Evolutionary conservation across 2,329 filamentous ascomycete genomes (phyloP).

Genomic region (Huntiella abstrusa): DNA sequence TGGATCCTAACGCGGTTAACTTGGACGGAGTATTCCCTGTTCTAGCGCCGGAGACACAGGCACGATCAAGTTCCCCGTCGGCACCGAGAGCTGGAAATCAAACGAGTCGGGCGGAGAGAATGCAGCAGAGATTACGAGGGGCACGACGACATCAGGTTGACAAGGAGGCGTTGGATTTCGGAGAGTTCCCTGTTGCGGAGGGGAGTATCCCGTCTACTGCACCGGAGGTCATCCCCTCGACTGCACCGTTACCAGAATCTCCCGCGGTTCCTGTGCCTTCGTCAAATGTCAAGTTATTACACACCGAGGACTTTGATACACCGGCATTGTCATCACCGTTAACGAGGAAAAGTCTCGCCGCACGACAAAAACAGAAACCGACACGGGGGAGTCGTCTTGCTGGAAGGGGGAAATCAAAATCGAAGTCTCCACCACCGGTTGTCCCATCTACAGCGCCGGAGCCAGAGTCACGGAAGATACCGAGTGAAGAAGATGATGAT

Average conservation of each 20-base stretch:
- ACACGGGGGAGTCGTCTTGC: no score
- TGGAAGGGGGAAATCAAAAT: no score
- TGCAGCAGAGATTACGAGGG: slow-evolving; percentile 46
- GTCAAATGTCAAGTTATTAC: not conserved
- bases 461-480: slow-evolving; percentile 14
- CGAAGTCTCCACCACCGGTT: no score
- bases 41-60: no score
- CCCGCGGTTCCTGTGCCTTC: no score
- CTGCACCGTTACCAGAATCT: not conserved
- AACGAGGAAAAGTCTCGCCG: slow-evolving; percentile 18
- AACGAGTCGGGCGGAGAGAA: slow-evolving; percentile 33
- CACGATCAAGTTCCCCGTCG: no score
- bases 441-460: no score
- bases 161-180: slow-evolving; percentile 33
- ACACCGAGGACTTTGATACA: slow-evolving; percentile 15
- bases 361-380: no score
- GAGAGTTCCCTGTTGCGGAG: slow-evolving; percentile 7
- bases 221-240: no score
- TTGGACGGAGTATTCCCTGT: no score
- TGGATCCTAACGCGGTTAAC: no score
- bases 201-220: not conserved
- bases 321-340: slow-evolving; percentile 22
- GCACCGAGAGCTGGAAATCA: slow-evolving; percentile 1
- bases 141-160: slow-evolving; percentile 40
- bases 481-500: not conserved